A percentile compares a stretch with the other conserved stretches of the same genome.
phyloP scores from a whole-genome alignment of 192 early-diverging fungal species.

The Chytriomyces hyalinus region DNA sequence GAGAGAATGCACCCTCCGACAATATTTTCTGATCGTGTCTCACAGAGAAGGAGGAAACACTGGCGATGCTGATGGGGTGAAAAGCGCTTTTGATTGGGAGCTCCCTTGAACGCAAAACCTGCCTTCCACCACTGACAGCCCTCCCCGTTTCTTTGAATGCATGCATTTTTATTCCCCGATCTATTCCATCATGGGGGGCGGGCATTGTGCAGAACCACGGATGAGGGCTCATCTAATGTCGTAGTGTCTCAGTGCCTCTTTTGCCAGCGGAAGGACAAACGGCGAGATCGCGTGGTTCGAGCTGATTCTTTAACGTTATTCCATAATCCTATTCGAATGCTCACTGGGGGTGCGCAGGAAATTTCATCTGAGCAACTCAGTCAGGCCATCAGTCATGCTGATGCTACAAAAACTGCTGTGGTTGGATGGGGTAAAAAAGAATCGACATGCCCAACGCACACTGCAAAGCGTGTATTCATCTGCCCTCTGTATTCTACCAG shows the following conservation, averaged over 20 bases:
- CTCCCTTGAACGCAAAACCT: background rate
- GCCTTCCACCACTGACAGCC: slow-evolving; percentile 12
- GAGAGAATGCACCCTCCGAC: background rate
- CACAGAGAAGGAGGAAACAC: slow-evolving; percentile 51
- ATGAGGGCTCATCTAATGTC: background rate
- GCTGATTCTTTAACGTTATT: background rate
- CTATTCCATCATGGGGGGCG: too few species aligned
- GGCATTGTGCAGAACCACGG: background rate
- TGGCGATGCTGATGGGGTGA: slow-evolving; percentile 45
- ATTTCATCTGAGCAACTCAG: slow-evolving; percentile 49
- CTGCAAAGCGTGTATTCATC: background rate
- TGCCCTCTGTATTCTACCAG: background rate
- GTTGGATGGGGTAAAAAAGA: slow-evolving; percentile 48
- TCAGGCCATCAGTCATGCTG: slow-evolving; percentile 45
- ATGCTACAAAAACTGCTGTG: slow-evolving; percentile 35
- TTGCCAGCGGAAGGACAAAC: slow-evolving; percentile 53
- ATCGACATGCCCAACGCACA: background rate
- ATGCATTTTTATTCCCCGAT: too few species aligned
- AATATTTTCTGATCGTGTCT: background rate
- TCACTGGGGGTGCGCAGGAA: slow-evolving; percentile 13
- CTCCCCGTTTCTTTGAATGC: too few species aligned
- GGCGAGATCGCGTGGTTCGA: slow-evolving; percentile 50
- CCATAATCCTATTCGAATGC: background rate
- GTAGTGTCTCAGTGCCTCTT: slow-evolving; percentile 44
- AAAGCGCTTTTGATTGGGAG: background rate